Conservation (phyloP, 2,329 filamentous ascomycete species). For the Fusarium penzigii region DNA sequence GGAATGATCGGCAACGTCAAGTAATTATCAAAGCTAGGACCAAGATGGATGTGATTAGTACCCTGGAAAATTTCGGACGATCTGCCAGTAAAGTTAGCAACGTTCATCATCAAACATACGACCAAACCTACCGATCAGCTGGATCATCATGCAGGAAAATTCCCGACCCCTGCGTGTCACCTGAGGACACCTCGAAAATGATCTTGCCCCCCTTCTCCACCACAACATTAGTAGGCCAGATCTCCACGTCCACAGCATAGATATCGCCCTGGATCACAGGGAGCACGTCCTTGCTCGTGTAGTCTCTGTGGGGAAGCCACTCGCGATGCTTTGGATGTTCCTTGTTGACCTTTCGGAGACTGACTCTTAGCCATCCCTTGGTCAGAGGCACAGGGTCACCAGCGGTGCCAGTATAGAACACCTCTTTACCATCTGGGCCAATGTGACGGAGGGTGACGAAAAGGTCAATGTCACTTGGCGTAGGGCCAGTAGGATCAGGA, state of each 20-base stretch:
- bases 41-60: slow-evolving; percentile 55
- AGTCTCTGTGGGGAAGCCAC: slow-evolving; percentile 59
- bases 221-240: slow-evolving; percentile 66
- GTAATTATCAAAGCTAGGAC: slow-evolving; percentile 49
- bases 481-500: slow-evolving; percentile 45
- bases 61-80: slow-evolving; percentile 39
- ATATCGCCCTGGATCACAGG: slow-evolving; percentile 55
- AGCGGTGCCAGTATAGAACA: slow-evolving; percentile 66
- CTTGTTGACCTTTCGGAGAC: slow-evolving; percentile 54
- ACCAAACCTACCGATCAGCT: slow-evolving; percentile 43
- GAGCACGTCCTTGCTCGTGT: slow-evolving; percentile 56
- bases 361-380: slow-evolving; percentile 65
- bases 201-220: slow-evolving; percentile 48
- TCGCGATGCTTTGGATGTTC: slow-evolving; percentile 51
- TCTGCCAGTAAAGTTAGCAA: slow-evolving; percentile 4
- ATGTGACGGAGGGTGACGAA: slow-evolving; percentile 65
- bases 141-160: slow-evolving; percentile 56
- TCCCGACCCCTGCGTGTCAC: slow-evolving; percentile 61
- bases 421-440: slow-evolving; percentile 52
- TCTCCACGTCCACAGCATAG: slow-evolving; percentile 61
- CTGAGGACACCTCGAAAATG: slow-evolving; percentile 55
- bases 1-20: slow-evolving; percentile 55
- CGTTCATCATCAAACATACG: background rate
- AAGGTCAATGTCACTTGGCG: slow-evolving; percentile 58
- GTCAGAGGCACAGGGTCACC: slow-evolving; percentile 63